Evolutionary conservation across 1,284 basidiomycete genomes (phyloP).

Genomic region (Acaromyces ingoldii): DNA sequence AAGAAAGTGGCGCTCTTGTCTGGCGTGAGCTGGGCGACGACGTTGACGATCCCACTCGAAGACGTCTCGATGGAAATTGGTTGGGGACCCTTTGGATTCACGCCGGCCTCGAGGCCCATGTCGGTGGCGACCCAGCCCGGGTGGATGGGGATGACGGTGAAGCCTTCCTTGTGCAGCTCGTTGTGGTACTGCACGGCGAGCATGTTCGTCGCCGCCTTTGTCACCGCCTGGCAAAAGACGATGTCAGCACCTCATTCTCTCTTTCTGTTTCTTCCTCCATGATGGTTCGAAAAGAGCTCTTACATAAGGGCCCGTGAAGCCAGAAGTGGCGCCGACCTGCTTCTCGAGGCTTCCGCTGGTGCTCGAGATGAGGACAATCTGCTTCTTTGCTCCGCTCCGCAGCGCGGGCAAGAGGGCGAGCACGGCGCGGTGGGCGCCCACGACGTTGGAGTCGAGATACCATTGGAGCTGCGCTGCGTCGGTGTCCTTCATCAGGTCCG

Average conservation of each 20-base stretch:
- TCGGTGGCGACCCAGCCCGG: slow-evolving; percentile 12
- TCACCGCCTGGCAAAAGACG: slow-evolving; percentile 1
- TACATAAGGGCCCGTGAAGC: slow-evolving; percentile 5
- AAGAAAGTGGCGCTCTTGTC: slow-evolving; percentile 2
- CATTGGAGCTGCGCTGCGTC: not conserved
- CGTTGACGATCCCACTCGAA: not conserved
- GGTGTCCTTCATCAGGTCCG: slow-evolving; percentile 4
- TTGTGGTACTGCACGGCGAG: slow-evolving; percentile 5
- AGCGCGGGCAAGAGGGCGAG: slow-evolving; percentile 11
- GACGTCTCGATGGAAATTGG: slow-evolving; percentile 6
- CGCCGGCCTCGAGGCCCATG: not conserved
- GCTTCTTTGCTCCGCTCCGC: slow-evolving; percentile 3
- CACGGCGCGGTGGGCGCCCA: slow-evolving; percentile 6
- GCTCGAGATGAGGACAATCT: slow-evolving; percentile 10
- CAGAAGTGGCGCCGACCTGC: not conserved
- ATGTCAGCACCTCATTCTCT: too few relatives aligned
- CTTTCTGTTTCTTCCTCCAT: too few relatives aligned
- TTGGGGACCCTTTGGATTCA: not conserved
- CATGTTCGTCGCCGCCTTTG: slow-evolving; percentile 14
- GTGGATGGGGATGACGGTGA: slow-evolving; percentile 9
- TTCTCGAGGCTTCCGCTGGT: not conserved
- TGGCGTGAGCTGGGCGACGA: not conserved
- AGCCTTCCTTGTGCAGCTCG: slow-evolving; percentile 11
- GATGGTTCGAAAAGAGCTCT: not conserved
- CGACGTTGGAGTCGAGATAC: slow-evolving; percentile 11